phyloP scores from a whole-genome alignment of 331 rosid genomes.

The Dryas integrifolia region DNA sequence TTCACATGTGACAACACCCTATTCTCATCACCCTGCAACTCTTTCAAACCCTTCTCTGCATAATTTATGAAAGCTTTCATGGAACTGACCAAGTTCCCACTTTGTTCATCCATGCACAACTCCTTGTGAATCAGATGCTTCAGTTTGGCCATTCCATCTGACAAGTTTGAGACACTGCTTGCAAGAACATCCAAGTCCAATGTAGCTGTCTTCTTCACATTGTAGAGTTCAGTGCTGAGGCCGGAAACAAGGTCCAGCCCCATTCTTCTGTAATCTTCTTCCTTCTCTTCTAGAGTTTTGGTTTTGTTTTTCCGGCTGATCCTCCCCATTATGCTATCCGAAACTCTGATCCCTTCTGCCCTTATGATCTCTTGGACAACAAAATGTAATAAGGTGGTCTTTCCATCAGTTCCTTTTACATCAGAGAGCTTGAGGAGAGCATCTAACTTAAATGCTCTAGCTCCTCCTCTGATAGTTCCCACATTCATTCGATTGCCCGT shows the following conservation, averaged over 20 bases:
- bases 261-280: conserved; percentile 78
- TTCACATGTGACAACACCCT: conserved; percentile 60
- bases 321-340: conserved; percentile 93
- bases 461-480: conserved; percentile 95
- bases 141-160: conserved; percentile 53
- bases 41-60: conserved; percentile 52
- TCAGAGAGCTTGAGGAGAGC: conserved; percentile 89
- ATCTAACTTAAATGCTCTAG: conserved; percentile 83
- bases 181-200: conserved; percentile 81
- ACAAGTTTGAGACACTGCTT: conserved; percentile 58
- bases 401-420: conserved; percentile 90
- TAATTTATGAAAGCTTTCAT: conserved; percentile 51
- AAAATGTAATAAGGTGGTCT: conserved; percentile 84
- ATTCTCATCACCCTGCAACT: conserved; percentile 64
- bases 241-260: conserved; percentile 91
- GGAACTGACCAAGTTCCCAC: conserved; percentile 37
- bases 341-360: conserved; percentile 71
- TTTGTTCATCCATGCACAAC: conserved; percentile 38
- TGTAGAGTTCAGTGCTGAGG: conserved; percentile 77
- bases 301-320: conserved; percentile 57
- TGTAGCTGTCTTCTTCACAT: conserved; percentile 82
- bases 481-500: conserved; percentile 97
- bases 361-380: conserved; percentile 88
- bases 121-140: conserved; percentile 39
- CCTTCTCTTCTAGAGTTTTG: conserved; percentile 65